Evolutionary conservation across 805 yeast genomes (phyloP).

Genomic region (Sungouiozyma ichnusensis): DNA sequence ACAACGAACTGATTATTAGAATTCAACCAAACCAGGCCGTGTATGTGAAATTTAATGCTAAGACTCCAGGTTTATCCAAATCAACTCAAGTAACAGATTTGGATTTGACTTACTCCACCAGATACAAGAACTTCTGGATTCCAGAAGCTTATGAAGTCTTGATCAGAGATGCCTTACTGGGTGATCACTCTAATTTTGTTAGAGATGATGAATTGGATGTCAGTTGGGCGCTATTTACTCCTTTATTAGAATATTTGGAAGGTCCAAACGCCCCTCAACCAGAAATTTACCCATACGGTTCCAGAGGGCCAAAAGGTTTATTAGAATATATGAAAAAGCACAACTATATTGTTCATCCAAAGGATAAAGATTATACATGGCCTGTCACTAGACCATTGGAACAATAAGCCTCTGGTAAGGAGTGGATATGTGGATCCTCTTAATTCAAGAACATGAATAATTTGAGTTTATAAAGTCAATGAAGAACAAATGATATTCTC

Average conservation of each 20-base stretch:
- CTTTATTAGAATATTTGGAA: constrained; percentile 73
- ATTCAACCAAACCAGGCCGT: constrained; percentile 93
- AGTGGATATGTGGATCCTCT: too few species aligned
- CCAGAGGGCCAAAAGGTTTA: constrained; percentile 74
- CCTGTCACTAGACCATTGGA: constrained; percentile 55
- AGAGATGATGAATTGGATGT: constrained; percentile 95
- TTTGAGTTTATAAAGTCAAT: neutral
- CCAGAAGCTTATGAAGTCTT: constrained; percentile 97
- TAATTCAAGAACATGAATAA: neutral
- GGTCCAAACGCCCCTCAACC: constrained; percentile 58
- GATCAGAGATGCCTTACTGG: constrained; percentile 79
- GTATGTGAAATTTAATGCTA: constrained; percentile 85
- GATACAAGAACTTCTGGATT: constrained; percentile 84
- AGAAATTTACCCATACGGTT: constrained; percentile 69
- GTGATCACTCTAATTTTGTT: constrained; percentile 94
- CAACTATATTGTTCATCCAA: constrained; percentile 56
- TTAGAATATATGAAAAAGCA: constrained; percentile 51
- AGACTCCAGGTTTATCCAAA: constrained; percentile 84
- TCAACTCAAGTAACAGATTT: constrained; percentile 79
- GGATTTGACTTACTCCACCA: constrained; percentile 71
- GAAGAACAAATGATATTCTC: neutral
- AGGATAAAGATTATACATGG: constrained; percentile 72
- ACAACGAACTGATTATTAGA: constrained; percentile 89
- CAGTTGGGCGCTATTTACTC: constrained; percentile 90
- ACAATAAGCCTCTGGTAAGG: too few species aligned